A percentile compares a stretch with the other conserved stretches of the same genome.
These are phyloP conservation scores for Scytalidium lignicola DNA, from an alignment of 2,329 filamentous ascomycete genomes.

Conservation along the genomic window DNA sequence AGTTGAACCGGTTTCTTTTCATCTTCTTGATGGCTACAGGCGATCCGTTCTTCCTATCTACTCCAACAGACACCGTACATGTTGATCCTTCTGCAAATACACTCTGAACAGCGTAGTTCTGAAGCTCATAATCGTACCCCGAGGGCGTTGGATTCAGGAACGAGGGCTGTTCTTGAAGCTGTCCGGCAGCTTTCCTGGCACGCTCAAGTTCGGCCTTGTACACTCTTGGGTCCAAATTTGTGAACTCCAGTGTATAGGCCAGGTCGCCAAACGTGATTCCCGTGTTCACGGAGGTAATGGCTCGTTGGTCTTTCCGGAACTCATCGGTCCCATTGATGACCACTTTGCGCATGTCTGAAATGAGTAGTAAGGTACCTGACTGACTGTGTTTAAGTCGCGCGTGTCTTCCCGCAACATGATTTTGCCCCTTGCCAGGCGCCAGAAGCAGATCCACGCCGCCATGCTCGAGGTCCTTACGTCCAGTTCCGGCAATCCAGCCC, in stretches of 20 bases:
- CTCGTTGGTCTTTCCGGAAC: slow-evolving; percentile 10
- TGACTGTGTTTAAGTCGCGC: slow-evolving; percentile 9
- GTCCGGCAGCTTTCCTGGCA: not conserved
- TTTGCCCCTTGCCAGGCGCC: slow-evolving; percentile 7
- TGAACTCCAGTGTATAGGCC: slow-evolving; percentile 14
- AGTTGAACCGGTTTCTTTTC: not conserved
- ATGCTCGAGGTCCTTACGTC: slow-evolving; percentile 10
- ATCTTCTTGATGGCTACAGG: not conserved
- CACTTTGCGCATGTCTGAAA: not conserved
- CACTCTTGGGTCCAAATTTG: slow-evolving; percentile 7
- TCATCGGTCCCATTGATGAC: slow-evolving; percentile 12
- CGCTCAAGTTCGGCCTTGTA: not conserved
- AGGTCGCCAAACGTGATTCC: slow-evolving; percentile 14
- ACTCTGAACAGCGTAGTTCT: not conserved
- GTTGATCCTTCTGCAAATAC: not conserved
- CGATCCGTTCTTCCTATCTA: not conserved
- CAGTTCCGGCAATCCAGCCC: slow-evolving; percentile 17
- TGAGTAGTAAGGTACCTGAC: slow-evolving; percentile 6
- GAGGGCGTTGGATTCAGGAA: not conserved
- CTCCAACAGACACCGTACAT: not conserved
- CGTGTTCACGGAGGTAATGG: slow-evolving; percentile 15
- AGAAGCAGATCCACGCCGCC: slow-evolving; percentile 14
- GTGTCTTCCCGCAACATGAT: slow-evolving; percentile 12
- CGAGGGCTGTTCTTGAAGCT: not conserved
- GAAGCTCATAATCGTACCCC: not conserved